Conservation (phyloP, 257 asterid species). For the Nemophila menziesii region DNA sequence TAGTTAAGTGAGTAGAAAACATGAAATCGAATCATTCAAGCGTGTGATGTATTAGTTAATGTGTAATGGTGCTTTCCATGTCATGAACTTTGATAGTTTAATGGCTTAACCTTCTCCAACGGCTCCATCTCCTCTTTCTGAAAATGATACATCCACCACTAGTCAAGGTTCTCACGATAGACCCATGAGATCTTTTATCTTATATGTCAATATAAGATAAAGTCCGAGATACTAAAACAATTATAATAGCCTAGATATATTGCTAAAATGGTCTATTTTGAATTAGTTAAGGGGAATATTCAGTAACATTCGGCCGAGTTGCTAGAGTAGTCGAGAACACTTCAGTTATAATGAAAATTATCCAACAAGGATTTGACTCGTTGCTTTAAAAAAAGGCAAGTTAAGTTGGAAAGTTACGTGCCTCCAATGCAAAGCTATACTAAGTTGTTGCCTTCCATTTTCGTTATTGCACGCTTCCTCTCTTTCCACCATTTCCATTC, state of each 20-base stretch:
- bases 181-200: neutral
- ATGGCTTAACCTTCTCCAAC: neutral
- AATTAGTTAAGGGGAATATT: too few relatives aligned
- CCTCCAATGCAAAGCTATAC: slow-evolving; percentile 40
- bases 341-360: too few relatives aligned
- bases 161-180: neutral
- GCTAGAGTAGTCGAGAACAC: too few relatives aligned
- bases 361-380: slow-evolving; percentile 22
- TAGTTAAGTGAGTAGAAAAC: too few relatives aligned
- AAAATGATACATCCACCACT: neutral
- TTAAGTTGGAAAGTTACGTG: slow-evolving; percentile 37
- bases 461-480: slow-evolving; percentile 6
- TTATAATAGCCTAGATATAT: neutral
- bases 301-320: too few relatives aligned
- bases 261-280: too few relatives aligned
- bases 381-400: slow-evolving; percentile 59
- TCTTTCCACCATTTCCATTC: slow-evolving; percentile 2
- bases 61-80: neutral
- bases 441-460: slow-evolving; percentile 24
- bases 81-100: neutral
- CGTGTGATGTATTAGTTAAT: neutral
- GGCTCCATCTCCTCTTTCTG: neutral
- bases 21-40: neutral
- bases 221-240: neutral
- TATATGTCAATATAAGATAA: too few relatives aligned